Percentiles rank a stretch among this genome's conserved stretches.
phyloP scores from a whole-genome alignment of 2,329 filamentous ascomycete genomes.

The Beauveria bassiana region DNA sequence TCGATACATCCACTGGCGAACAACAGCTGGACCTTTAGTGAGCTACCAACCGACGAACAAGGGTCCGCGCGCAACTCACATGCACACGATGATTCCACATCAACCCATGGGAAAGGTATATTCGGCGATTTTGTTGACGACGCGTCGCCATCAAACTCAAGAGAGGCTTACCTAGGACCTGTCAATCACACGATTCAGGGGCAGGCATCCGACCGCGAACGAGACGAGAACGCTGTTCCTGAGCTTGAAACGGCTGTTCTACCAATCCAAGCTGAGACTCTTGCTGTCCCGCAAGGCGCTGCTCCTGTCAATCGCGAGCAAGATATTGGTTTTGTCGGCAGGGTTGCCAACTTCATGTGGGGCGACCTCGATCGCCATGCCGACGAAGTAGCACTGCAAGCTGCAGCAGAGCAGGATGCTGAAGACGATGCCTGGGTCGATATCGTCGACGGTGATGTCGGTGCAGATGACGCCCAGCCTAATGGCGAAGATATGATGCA shows the following conservation, averaged over 20 bases:
- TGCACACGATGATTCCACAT: background rate
- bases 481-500: slow-evolving; percentile 17
- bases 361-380: slow-evolving; percentile 39
- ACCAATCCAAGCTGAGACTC: background rate
- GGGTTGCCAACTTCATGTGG: slow-evolving; percentile 55
- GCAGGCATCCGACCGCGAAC: background rate
- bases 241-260: background rate
- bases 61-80: background rate
- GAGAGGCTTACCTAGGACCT: background rate
- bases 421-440: slow-evolving; percentile 45
- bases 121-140: background rate
- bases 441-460: slow-evolving; percentile 29
- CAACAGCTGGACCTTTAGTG: slow-evolving; percentile 53
- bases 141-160: background rate
- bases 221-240: background rate
- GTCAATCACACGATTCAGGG: background rate
- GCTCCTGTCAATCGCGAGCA: slow-evolving; percentile 5
- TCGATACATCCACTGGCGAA: slow-evolving; percentile 46
- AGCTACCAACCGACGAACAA: slow-evolving; percentile 23
- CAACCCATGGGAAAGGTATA: background rate
- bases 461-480: slow-evolving; percentile 38
- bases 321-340: slow-evolving; percentile 6
- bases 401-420: slow-evolving; percentile 31
- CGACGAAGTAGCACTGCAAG: slow-evolving; percentile 18
- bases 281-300: slow-evolving; percentile 11